Base-by-base conservation (phyloP, 164 flowering plant genomes). In the Chimonanthus praecox region DNA sequence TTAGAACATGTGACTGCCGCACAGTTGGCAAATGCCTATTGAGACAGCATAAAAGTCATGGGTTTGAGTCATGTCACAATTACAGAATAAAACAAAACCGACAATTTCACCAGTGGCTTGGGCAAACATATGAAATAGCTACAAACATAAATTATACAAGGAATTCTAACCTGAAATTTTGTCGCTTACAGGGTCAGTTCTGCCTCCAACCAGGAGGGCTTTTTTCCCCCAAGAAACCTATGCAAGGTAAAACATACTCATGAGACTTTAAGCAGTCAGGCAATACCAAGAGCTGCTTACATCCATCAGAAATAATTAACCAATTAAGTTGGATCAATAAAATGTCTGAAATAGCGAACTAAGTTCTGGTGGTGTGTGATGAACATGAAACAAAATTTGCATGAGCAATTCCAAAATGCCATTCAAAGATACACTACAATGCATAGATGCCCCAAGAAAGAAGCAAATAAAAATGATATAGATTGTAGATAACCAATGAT, bases 221-320 rank as follows among this genome's bases (percentile, higher is more conserved):
- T 89, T 96, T 72, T 90, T 86, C 16, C 98, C 99, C 97, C 99
- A 96, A 51, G 97, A 84, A 67, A 96, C 89, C 99, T 96, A 75
- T 69, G 71, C 11, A 71, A 79, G 67, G 51, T 1, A 78, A 78
- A 79, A 49, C 44, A 20, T 66, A 74, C 18, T 50, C 70, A 75
- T 67, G 73, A 46, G 65, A 20, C 21, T 68, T 69, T 63, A 61
- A 79, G 47, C 49, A 62, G 10, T 67, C 4, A 20, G 63, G 62
- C 18, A 70, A 47, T 74, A 68, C 16, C 49, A 74, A 46, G 51
- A 72, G 54, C 16, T 7, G 65, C 45, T 67, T 4, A 58, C 9
- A 21, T 48, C 58, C 44, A 68, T 43, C n/a, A n/a, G 58, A 54
- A 71, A 71, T 9, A 64, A 68, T 71, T 15, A 43, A 33, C 68